These are phyloP conservation scores for Astrephomene gubernaculifera DNA, from an alignment of 139 green algal species.

Conservation along the genomic window DNA sequence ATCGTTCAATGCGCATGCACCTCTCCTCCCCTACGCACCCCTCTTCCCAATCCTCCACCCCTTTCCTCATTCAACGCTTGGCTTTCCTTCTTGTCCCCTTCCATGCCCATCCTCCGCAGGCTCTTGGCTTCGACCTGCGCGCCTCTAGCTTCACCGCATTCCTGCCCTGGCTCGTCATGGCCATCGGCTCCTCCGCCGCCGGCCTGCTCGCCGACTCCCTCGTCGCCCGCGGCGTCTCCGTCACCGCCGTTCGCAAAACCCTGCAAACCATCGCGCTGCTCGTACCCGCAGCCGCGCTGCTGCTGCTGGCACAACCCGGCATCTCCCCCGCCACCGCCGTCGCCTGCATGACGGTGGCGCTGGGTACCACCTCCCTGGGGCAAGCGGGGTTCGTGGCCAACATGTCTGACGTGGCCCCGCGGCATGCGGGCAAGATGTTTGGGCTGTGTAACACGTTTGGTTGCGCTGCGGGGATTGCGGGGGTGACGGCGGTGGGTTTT, in stretches of 20 bases:
- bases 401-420: constrained; percentile 90
- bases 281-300: constrained; percentile 78
- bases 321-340: constrained; percentile 60
- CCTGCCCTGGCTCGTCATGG: constrained; percentile 92
- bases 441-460: constrained; percentile 93
- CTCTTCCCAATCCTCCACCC: no score
- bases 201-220: constrained; percentile 83
- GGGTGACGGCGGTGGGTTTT: constrained; percentile 79
- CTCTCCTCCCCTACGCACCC: no score
- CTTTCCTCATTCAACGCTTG: no score
- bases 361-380: constrained; percentile 85
- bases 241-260: constrained; percentile 70
- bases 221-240: constrained; percentile 57
- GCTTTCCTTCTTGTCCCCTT: no score
- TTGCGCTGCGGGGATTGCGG: constrained; percentile 80
- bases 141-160: constrained; percentile 82
- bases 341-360: constrained; percentile 76
- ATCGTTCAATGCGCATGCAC: no score
- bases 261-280: constrained; percentile 87
- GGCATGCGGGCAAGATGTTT: constrained; percentile 85
- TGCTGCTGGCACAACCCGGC: constrained; percentile 60
- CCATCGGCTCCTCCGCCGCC: constrained; percentile 67
- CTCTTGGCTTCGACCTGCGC: constrained; percentile 79
- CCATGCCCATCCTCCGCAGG: no score
- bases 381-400: constrained; percentile 89